These are phyloP conservation scores for Emericellopsis cladophorae DNA, from an alignment of 2,329 filamentous ascomycete genomes.

Conservation along the genomic window DNA sequence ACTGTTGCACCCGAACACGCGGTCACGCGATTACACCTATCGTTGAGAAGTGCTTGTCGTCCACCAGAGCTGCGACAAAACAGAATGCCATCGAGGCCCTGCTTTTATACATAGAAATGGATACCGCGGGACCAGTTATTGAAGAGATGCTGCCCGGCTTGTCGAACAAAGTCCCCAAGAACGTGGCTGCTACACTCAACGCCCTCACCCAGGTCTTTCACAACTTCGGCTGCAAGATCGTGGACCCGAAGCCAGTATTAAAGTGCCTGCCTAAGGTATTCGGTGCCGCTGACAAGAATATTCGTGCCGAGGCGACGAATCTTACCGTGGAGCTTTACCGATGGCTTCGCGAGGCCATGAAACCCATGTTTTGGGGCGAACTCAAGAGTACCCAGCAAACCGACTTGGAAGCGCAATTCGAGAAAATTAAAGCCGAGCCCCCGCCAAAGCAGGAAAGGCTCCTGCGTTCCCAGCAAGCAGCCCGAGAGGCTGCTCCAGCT, in stretches of 20 bases:
- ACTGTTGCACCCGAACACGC: slow-evolving; percentile 69
- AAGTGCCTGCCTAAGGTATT: slow-evolving; percentile 85
- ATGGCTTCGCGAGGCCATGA: slow-evolving; percentile 96
- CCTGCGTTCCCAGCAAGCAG: slow-evolving; percentile 79
- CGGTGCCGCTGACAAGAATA: slow-evolving; percentile 95
- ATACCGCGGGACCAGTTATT: slow-evolving; percentile 72
- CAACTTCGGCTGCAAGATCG: slow-evolving; percentile 86
- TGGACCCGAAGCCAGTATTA: slow-evolving; percentile 84
- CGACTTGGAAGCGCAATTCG: slow-evolving; percentile 87
- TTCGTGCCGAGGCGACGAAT: slow-evolving; percentile 84
- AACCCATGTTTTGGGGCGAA: slow-evolving; percentile 93
- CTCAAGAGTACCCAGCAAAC: slow-evolving; percentile 91
- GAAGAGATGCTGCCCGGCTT: slow-evolving; percentile 80
- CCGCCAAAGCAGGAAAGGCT: slow-evolving; percentile 82
- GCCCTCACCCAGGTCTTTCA: slow-evolving; percentile 78
- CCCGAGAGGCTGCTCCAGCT: slow-evolving; percentile 56
- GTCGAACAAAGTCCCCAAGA: slow-evolving; percentile 82
- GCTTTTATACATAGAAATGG: slow-evolving; percentile 79
- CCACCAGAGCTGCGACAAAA: slow-evolving; percentile 80
- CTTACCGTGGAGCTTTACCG: slow-evolving; percentile 89
- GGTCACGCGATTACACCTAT: slow-evolving; percentile 63
- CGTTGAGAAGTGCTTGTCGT: slow-evolving; percentile 82
- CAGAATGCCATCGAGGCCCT: slow-evolving; percentile 76
- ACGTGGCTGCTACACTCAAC: slow-evolving; percentile 58
- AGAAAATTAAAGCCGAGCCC: slow-evolving; percentile 79